phyloP scores from a whole-genome alignment of 2,329 filamentous ascomycete species.

The Sporothrix dimorphospora region DNA sequence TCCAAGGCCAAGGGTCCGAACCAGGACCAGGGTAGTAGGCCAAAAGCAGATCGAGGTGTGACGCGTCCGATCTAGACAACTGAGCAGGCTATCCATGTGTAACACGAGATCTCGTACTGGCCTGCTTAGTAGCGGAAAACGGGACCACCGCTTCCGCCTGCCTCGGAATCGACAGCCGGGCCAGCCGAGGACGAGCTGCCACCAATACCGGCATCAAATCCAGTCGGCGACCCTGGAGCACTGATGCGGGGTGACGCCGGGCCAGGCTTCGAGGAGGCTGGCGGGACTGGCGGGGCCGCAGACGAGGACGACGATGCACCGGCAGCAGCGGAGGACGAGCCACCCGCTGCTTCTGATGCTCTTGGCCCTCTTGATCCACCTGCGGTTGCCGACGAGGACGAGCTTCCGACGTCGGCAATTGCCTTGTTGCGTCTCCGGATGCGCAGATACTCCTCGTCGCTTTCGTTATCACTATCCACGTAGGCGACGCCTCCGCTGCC shows the following conservation, averaged over 20 bases:
- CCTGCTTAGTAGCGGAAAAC: constrained; percentile 22
- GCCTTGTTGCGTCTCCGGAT: constrained; percentile 26
- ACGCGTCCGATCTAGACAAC: neutral
- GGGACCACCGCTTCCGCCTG: neutral
- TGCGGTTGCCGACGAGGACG: neutral
- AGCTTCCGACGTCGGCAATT: neutral
- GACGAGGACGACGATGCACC: neutral
- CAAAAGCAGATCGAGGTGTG: neutral
- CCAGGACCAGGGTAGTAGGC: neutral
- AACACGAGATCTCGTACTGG: neutral
- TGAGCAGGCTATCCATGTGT: neutral
- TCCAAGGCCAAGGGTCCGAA: neutral
- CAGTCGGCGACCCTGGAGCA: neutral
- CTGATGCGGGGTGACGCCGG: neutral
- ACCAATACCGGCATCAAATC: constrained; percentile 1
- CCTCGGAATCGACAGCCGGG: constrained; percentile 19
- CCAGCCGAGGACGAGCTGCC: constrained; percentile 19
- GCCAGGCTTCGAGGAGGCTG: neutral
- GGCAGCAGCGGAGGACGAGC: neutral
- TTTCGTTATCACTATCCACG: constrained; percentile 27
- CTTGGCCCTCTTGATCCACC: constrained; percentile 4
- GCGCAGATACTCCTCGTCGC: constrained; percentile 31
- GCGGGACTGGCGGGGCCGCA: neutral
- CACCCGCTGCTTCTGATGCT: constrained; percentile 1
- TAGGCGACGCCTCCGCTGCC: constrained; percentile 19